These are phyloP conservation scores for Protomyces inundatus DNA, from an alignment of 1,139 yeast genomes.

Conservation along the genomic window DNA sequence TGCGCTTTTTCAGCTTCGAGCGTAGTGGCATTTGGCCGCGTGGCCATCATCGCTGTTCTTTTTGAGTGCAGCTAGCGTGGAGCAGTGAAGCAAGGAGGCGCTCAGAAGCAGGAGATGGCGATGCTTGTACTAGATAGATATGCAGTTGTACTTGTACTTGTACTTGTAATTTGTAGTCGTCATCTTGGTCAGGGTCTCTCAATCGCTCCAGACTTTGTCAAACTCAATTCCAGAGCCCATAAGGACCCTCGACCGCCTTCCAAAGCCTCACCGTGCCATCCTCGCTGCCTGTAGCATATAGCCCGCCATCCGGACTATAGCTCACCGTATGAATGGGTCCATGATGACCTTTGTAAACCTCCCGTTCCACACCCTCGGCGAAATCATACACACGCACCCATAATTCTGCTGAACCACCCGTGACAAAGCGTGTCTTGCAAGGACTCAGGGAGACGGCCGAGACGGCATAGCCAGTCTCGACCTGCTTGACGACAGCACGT, in stretches of 20 bases:
- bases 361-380: slow-evolving; percentile 35
- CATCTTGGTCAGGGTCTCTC: no score
- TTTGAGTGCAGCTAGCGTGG: no score
- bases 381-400: slow-evolving; percentile 41
- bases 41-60: neutral
- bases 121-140: no score
- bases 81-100: no score
- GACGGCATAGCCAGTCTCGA: slow-evolving; percentile 36
- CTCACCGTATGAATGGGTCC: slow-evolving; percentile 42
- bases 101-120: no score
- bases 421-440: slow-evolving; percentile 35
- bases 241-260: slow-evolving; percentile 41
- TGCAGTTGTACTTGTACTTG: no score
- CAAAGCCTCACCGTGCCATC: slow-evolving; percentile 67
- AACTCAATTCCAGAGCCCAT: slow-evolving; percentile 38
- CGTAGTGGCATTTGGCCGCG: neutral
- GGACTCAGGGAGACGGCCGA: slow-evolving; percentile 37
- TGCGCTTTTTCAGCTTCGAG: neutral
- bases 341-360: slow-evolving; percentile 39
- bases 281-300: slow-evolving; percentile 60
- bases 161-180: no score
- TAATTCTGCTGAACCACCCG: slow-evolving; percentile 39
- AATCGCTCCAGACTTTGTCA: no score
- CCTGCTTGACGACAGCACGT: slow-evolving; percentile 31
- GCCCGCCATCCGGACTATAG: slow-evolving; percentile 40